Conservation (phyloP, 192 early-diverging fungal genomes). For the Backusella luteola region DNA sequence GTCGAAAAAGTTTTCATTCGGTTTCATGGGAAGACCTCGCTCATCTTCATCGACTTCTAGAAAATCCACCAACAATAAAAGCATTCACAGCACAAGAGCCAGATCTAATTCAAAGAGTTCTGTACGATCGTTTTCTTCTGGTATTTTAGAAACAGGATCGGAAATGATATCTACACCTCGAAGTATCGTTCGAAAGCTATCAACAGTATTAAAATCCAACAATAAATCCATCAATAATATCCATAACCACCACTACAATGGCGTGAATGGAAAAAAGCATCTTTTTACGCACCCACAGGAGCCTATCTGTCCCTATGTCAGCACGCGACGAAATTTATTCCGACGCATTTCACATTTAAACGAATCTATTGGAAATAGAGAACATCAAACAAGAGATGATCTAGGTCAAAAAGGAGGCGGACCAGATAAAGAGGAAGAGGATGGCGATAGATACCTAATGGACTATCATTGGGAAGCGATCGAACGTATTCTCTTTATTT, state of each 20-base stretch:
- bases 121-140: conserved; percentile 18
- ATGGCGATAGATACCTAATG: conserved; percentile 24
- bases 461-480: conserved; percentile 80
- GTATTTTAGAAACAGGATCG: conserved; percentile 7
- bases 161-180: conserved; percentile 20
- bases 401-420: neutral
- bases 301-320: conserved; percentile 43
- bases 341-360: conserved; percentile 63
- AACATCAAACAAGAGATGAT: neutral
- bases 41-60: conserved; percentile 25
- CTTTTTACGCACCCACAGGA: neutral
- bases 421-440: neutral
- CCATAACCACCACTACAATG: neutral
- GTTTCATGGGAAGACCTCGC: conserved; percentile 25
- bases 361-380: conserved; percentile 52
- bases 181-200: conserved; percentile 32
- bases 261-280: conserved; percentile 9
- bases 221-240: conserved; percentile 16
- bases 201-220: conserved; percentile 17
- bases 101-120: conserved; percentile 31
- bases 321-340: conserved; percentile 54
- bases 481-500: conserved; percentile 75
- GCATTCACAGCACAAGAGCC: conserved; percentile 11
- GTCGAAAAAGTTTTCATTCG: conserved; percentile 21
- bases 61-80: conserved; percentile 33